phyloP scores from a whole-genome alignment of 2,329 filamentous ascomycete genomes.

The Fusarium kyushuense region DNA sequence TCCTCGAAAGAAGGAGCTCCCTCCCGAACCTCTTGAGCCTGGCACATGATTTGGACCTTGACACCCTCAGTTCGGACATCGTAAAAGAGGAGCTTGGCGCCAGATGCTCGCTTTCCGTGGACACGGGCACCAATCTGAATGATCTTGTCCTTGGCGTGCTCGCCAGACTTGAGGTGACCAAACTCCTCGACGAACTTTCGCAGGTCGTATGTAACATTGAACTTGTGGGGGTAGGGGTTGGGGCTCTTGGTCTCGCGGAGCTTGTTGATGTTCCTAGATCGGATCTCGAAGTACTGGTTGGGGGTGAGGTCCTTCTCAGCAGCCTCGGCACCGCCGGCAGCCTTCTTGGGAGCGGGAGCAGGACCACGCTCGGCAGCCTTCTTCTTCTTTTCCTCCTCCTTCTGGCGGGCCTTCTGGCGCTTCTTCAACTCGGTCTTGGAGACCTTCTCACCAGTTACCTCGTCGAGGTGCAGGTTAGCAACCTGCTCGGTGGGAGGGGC shows the following conservation, averaged over 20 bases:
- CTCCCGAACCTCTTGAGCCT: conserved; percentile 80
- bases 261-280: conserved; percentile 77
- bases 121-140: conserved; percentile 87
- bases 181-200: conserved; percentile 83
- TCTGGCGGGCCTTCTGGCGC: conserved; percentile 89
- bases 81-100: conserved; percentile 91
- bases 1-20: conserved; percentile 78
- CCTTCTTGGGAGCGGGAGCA: conserved; percentile 66
- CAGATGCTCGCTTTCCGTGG: conserved; percentile 86
- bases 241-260: conserved; percentile 55
- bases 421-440: conserved; percentile 95
- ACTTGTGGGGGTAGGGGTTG: conserved; percentile 84
- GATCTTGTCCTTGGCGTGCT: conserved; percentile 79
- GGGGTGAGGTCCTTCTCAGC: conserved; percentile 68
- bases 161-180: conserved; percentile 86
- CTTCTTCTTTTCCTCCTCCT: conserved; percentile 88
- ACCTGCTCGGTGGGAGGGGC: conserved; percentile 62
- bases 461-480: conserved; percentile 85
- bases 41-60: conserved; percentile 92
- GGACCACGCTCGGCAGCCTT: conserved; percentile 83
- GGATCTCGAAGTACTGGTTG: conserved; percentile 92
- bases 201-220: conserved; percentile 86
- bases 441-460: conserved; percentile 88
- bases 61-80: conserved; percentile 68
- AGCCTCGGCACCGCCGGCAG: conserved; percentile 68